Evolutionary conservation across 352 stramenopile genomes (phyloP), one percentile per base, ranked within the genome.

Genomic region (Pythium chondricola): DNA sequence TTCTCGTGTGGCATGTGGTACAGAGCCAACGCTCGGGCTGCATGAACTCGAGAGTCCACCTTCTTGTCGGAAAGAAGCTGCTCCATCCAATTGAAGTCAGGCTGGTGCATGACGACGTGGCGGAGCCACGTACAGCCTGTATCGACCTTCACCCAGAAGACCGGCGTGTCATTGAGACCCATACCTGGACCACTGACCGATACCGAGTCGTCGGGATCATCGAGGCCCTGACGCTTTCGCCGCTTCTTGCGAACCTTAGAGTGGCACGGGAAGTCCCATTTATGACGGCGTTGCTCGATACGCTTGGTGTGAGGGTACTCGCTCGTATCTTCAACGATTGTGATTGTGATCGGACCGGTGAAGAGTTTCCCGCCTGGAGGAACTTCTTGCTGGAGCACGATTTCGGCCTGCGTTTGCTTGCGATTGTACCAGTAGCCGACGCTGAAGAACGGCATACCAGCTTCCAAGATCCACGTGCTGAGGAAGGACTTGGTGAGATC

Each of bases 61-160:
- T 88, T 88, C 40, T 88, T 89, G 60, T 93, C 82, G 0, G 75
- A 88, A 17, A 91, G 44, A 1, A 93, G 50, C 43, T 93, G 82
- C 62, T 93, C 82, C 77, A 91, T 91, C 82, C 82, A 93, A 59
- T 93, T 93, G 46, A 91, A 93, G 38, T 93, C 82, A 2, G 82
- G 82, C 33, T 93, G 82, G 32, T 93, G 77, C 75, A 93, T 87
- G 11, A 93, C 82, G 1, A 93, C 76, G 36, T 93, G 82, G 6
- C 79, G 65, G 3, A 93, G 52, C 82, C 82, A 93, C 20, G 73
- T 65, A 48, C 67, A 84, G 3, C 73, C 79, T 13, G 79, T 85
- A 44, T 93, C 82, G 29, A 93, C 84, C 56, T 93, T 90, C 9
- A 93, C 80, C 82, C 82, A 93, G 39, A 83, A 93, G 11, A 93